Base-by-base conservation (phyloP, 106 monocot species). In the Dendrobium officinale region DNA sequence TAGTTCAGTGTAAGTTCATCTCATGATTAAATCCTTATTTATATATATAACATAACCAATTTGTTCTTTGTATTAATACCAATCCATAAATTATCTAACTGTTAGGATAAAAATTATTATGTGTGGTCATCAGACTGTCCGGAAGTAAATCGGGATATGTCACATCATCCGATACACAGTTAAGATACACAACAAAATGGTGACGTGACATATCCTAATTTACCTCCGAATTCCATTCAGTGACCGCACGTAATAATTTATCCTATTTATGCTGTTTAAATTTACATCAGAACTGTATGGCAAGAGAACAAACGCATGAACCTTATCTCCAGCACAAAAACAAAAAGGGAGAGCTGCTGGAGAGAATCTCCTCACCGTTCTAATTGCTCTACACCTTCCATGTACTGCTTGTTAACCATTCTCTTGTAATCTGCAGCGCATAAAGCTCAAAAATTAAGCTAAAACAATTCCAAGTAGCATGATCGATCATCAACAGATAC, bases 391-490 rank as follows among this genome's bases (percentile, higher is more conserved):
- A 42, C 77, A 55, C 85, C 83, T 29, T 82, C 81, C 42, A 79
- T 44, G 49, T 85, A 85, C 42, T 86, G 89, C 58, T 92, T 92
- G 43, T 81, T 85, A 77, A 92, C 89, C 87, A 87, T 89, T 83
- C 84, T 92, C 84, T 79, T 89, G 82, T 89, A 92, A 42, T 89
- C 92, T 92, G 84, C 70, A 79, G 80, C 31, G 29, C 45, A 75
- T 61, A 59, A 77, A 73, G 37, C 20, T 33, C 10, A 41, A 61
- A 67, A 37, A 61, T 67, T 18, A 80, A 15, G 7, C 22, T 33
- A 51, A 15, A 56, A 2, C 5, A 17, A 47, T 22, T 22, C 11
- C 16, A 15, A 42, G 10, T 49, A 15, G 8, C 0, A 11, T 11
- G 54, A 10, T 54, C 20, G n/a, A 55, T 55, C 3, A 55, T 55